These are phyloP conservation scores for Beauveria rudraprayagi DNA, from an alignment of 2,329 filamentous ascomycete genomes.

Conservation along the genomic window DNA sequence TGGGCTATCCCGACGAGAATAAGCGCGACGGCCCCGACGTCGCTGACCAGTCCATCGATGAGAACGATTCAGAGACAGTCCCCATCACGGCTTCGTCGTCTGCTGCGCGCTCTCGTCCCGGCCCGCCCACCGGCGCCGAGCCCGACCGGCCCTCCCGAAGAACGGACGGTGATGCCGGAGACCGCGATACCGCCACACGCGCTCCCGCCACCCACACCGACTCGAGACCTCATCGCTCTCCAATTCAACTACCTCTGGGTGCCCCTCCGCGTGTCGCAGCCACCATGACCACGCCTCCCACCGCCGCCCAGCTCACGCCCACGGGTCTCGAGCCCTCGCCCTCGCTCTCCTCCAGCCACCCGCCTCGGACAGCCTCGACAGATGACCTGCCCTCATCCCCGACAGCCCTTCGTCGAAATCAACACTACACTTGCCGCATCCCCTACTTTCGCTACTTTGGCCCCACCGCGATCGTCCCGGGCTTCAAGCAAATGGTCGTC, in stretches of 20 bases:
- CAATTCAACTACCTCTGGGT: neutral
- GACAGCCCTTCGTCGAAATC: slow-evolving; percentile 32
- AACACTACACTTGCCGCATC: slow-evolving; percentile 53
- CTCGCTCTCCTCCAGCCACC: neutral
- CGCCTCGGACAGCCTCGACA: slow-evolving; percentile 14
- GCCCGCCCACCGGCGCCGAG: neutral
- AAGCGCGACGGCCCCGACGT: slow-evolving; percentile 23
- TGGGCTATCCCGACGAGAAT: slow-evolving; percentile 52
- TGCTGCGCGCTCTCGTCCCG: neutral
- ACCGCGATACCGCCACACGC: neutral
- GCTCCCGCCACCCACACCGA: neutral
- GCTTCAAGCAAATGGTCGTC: slow-evolving; percentile 88
- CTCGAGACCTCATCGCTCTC: neutral
- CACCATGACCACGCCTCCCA: neutral
- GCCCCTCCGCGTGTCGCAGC: neutral
- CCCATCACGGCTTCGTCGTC: neutral
- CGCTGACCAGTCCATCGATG: slow-evolving; percentile 28
- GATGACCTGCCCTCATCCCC: slow-evolving; percentile 31
- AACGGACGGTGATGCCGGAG: neutral
- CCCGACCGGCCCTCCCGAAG: neutral
- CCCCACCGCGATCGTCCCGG: slow-evolving; percentile 82
- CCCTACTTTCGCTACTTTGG: slow-evolving; percentile 90
- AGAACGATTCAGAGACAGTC: slow-evolving; percentile 21
- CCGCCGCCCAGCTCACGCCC: neutral
- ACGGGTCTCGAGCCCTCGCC: neutral